Percentiles rank a stretch among this genome's conserved stretches.
Conservation (phyloP, 495 filamentous ascomycete species). For the Friedmanniomyces simplex region DNA sequence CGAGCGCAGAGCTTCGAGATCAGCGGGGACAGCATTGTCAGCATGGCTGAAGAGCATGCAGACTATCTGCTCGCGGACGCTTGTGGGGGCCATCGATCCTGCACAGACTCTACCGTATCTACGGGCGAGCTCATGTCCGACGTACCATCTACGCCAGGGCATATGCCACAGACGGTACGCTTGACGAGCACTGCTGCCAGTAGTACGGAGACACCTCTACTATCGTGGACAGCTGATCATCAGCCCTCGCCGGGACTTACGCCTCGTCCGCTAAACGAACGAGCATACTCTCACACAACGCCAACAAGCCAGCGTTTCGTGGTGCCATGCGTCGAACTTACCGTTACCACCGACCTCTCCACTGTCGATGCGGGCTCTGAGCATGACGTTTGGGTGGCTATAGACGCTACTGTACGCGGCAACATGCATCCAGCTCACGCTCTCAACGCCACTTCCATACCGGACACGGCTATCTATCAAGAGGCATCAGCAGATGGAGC, state of each 20-base stretch:
- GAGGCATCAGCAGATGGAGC: background rate
- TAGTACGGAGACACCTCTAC: background rate
- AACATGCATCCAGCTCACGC: background rate
- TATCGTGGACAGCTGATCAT: background rate
- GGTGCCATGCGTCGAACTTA: constrained; percentile 11
- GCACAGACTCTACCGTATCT: constrained; percentile 1
- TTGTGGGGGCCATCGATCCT: background rate
- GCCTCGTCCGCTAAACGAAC: background rate
- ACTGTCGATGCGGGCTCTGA: constrained; percentile 9
- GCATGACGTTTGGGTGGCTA: constrained; percentile 15
- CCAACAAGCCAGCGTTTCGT: background rate
- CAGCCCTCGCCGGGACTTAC: background rate
- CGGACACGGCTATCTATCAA: background rate
- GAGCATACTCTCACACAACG: no score
- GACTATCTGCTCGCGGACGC: background rate
- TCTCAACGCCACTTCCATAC: background rate
- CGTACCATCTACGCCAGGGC: background rate
- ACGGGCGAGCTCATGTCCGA: constrained; percentile 1
- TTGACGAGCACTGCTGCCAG: background rate
- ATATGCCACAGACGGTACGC: background rate
- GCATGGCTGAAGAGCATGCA: background rate
- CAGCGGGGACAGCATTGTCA: constrained; percentile 3
- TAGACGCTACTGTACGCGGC: constrained; percentile 7
- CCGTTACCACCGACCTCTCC: background rate
- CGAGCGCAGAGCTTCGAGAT: constrained; percentile 17